These are phyloP conservation scores for Rhododendron griersonianum DNA, from an alignment of 148 eudicot species.

Conservation along the genomic window DNA sequence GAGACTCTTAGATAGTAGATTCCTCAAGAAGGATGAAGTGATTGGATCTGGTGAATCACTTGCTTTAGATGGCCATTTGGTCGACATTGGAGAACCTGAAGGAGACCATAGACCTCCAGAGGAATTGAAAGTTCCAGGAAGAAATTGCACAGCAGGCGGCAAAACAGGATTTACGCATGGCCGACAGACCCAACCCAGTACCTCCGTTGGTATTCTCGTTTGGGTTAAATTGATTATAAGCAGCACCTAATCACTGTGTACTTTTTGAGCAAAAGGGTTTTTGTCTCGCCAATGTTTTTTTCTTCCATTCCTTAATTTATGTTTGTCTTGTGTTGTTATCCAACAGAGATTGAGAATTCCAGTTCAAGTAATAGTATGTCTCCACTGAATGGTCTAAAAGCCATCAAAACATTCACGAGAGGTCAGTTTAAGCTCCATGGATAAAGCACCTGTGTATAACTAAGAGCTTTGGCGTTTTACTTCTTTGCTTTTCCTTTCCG, in stretches of 20 bases:
- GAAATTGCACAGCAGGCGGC: slow-evolving; percentile 10
- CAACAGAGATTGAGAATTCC: slow-evolving; percentile 7
- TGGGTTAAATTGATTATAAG: neutral
- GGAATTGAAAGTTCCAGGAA: slow-evolving; percentile 26
- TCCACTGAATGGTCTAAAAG: slow-evolving; percentile 4
- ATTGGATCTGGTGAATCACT: slow-evolving; percentile 58
- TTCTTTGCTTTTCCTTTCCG: neutral
- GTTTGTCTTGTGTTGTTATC: neutral
- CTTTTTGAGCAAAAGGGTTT: neutral
- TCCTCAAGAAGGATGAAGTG: slow-evolving; percentile 65
- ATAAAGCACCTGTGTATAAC: neutral
- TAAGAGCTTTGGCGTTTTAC: neutral
- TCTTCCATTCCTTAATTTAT: neutral
- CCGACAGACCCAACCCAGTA: slow-evolving; percentile 3
- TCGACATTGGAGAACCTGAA: slow-evolving; percentile 67
- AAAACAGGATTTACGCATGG: slow-evolving; percentile 16
- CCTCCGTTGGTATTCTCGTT: slow-evolving; percentile 25
- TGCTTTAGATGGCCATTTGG: slow-evolving; percentile 58
- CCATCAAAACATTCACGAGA: slow-evolving; percentile 2
- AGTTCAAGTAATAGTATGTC: neutral
- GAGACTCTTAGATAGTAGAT: slow-evolving; percentile 58
- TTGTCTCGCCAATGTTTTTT: neutral
- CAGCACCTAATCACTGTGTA: neutral
- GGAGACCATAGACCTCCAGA: slow-evolving; percentile 25
- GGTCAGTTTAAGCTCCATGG: slow-evolving; percentile 2